Conservation (phyloP, 2,329 filamentous ascomycete species). For the Sclerotinia minor region DNA sequence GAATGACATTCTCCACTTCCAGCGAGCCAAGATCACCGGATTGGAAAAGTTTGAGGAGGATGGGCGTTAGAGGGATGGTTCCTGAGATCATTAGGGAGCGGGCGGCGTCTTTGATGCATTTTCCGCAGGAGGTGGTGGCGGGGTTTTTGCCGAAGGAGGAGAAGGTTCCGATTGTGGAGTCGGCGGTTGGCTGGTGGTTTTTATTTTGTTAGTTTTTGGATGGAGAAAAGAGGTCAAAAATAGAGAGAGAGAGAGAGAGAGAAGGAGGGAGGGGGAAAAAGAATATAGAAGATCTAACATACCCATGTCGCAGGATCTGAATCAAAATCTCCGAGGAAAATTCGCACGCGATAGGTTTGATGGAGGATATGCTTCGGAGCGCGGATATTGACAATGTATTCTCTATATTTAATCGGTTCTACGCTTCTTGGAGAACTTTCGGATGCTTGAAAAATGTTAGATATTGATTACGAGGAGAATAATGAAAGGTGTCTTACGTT, state of each 20-base stretch:
- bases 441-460: background rate
- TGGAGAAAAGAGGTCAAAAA: too few relatives aligned
- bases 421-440: background rate
- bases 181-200: background rate
- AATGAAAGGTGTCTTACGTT: constrained; percentile 24
- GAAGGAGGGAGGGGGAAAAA: constrained; percentile 15
- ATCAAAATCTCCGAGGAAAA: constrained; percentile 44
- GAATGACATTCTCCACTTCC: constrained; percentile 39
- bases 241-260: background rate
- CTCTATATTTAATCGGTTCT: constrained; percentile 32
- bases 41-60: constrained; percentile 40
- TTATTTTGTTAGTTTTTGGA: background rate
- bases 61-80: constrained; percentile 45
- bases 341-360: constrained; percentile 43
- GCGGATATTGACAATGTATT: constrained; percentile 44
- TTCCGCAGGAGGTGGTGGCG: constrained; percentile 40
- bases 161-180: constrained; percentile 46
- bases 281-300: constrained; percentile 15
- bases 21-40: constrained; percentile 39
- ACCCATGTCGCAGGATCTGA: constrained; percentile 38
- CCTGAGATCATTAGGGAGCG: constrained; percentile 43
- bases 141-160: constrained; percentile 43
- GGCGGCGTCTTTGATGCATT: constrained; percentile 40
- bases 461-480: too few relatives aligned
- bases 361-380: constrained; percentile 42